Evolutionary conservation across 106 monocot genomes (phyloP), one percentile per base, ranked within the genome.

Genomic region (Vanilla planifolia): DNA sequence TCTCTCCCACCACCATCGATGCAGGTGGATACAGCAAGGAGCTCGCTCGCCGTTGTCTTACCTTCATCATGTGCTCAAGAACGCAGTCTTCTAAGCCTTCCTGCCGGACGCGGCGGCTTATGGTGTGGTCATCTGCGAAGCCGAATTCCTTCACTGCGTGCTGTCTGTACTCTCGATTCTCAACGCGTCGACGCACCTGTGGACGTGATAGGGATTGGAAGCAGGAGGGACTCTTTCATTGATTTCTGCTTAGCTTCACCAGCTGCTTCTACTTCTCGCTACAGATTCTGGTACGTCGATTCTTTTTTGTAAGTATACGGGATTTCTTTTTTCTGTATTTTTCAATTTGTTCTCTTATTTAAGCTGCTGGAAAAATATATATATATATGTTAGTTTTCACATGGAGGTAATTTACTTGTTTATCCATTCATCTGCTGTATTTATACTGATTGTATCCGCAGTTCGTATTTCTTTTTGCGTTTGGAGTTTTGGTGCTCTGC

Each of bases 191-290:
- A 57, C 28, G 57, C 19, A 10, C 71, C 76, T 9, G 75, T 87
- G 48, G 86, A 92, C 42, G 86, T 92, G 30, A 73, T 92, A 16
- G 92, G 72, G 20, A 87, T 92, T 23, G 87, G 92, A n/a, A 87
- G 92, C 69, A 65, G 92, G 67, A 92, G 84, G 67, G 86, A 87
- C 48, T 71, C 86, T 15, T 33, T 92, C 34, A 78, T 92, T 65
- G 87, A 92, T 47, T 92, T 87, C 78, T 92, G 83, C 58, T 68
- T 87, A 43, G 63, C 50, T 3, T 77, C 80, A 8, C 43, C 65
- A 5, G 62, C 64, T n/a, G 45, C 42, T 11, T 68, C 77, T 1
- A 65, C 71, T 5, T 80, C 86, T 62, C 77, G 72, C 15, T 60
- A 84, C 43, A 72, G 92, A 55, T 92, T 92, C 72, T 92, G 92